Conservation (phyloP, 1,139 yeast genomes). For the Diutina scorzettiae region DNA sequence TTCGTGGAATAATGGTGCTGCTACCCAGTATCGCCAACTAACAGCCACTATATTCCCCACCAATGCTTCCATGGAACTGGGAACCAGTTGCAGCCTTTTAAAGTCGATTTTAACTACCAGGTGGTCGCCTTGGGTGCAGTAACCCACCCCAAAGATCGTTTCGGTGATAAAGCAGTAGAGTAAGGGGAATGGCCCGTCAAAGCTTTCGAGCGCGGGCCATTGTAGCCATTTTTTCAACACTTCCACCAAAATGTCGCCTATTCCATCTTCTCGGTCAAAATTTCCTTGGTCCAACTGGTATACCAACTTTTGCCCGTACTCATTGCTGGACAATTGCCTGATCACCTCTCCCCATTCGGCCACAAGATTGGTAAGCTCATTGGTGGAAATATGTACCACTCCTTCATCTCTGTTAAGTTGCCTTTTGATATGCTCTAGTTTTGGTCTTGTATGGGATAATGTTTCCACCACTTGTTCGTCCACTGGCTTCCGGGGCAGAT, state of each 20-base stretch:
- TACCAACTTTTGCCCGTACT: neutral
- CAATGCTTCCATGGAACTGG: neutral
- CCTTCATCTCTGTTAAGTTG: neutral
- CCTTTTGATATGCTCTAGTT: neutral
- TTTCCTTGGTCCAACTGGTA: neutral
- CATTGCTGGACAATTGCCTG: neutral
- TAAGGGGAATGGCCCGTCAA: neutral
- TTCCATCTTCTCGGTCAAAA: neutral
- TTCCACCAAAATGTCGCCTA: neutral
- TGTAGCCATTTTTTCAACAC: neutral
- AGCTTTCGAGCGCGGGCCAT: neutral
- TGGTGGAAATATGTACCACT: neutral
- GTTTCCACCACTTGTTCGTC: neutral
- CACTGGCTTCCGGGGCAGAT: neutral
- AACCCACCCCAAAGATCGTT: neutral
- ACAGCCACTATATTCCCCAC: neutral
- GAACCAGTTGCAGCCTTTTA: neutral
- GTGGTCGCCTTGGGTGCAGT: neutral
- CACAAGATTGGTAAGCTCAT: neutral
- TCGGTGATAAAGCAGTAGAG: neutral
- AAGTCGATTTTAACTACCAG: neutral
- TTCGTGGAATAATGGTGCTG: neutral
- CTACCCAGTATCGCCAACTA: neutral
- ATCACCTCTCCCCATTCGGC: neutral
- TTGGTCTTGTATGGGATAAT: neutral